Percentiles rank a stretch among this genome's conserved stretches.
Evolutionary conservation across 805 yeast species (phyloP).

Genomic region (Yamadazyma paraphyllophila): DNA sequence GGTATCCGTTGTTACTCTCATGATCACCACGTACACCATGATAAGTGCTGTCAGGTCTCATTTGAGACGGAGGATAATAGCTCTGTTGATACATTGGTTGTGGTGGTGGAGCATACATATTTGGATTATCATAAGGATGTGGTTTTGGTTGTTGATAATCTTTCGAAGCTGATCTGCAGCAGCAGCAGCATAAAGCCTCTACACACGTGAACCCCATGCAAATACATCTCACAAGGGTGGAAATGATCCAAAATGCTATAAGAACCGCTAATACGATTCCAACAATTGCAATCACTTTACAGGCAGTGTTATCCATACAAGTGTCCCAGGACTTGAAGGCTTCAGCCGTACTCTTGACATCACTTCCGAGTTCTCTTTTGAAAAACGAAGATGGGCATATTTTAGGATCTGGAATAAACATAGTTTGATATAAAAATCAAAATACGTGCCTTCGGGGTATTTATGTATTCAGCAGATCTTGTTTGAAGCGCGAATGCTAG

Average conservation of each 20-base stretch:
- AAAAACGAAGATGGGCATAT: slow-evolving; percentile 13
- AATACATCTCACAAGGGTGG: slow-evolving; percentile 53
- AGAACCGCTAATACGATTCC: slow-evolving; percentile 61
- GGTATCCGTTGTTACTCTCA: slow-evolving; percentile 5
- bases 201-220: slow-evolving; percentile 49
- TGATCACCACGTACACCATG: not conserved
- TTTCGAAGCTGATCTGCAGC: slow-evolving; percentile 29
- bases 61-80: not conserved
- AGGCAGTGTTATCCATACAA: slow-evolving; percentile 73
- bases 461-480: too few relatives aligned
- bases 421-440: not conserved
- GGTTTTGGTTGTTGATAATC: slow-evolving; percentile 13
- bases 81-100: slow-evolving; percentile 13
- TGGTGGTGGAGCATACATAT: slow-evolving; percentile 32
- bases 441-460: too few relatives aligned
- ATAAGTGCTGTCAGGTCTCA: not conserved
- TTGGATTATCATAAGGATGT: slow-evolving; percentile 27
- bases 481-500: not conserved
- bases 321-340: slow-evolving; percentile 69
- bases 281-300: slow-evolving; percentile 76
- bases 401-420: slow-evolving; percentile 6
- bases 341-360: slow-evolving; percentile 40
- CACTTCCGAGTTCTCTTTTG: slow-evolving; percentile 12
- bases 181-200: slow-evolving; percentile 51
- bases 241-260: slow-evolving; percentile 53